Percentiles rank a stretch among this genome's conserved stretches.
These are phyloP conservation scores for Suillus hirtellus DNA, from an alignment of 768 basidiomycete species.

Conservation along the genomic window DNA sequence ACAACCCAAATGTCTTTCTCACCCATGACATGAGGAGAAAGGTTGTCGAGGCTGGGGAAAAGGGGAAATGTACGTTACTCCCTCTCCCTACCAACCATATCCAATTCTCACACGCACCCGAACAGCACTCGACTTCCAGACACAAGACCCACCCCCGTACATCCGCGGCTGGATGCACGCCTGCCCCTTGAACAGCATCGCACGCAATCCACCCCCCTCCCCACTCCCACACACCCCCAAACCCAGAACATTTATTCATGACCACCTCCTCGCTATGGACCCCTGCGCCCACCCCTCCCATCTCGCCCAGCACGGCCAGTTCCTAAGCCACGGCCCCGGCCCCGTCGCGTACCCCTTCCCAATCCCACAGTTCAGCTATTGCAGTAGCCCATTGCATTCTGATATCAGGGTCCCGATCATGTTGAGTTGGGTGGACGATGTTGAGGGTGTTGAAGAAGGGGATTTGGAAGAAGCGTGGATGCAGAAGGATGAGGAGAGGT, in stretches of 20 bases:
- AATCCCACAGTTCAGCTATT: slow-evolving; percentile 51
- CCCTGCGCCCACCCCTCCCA: slow-evolving; percentile 40
- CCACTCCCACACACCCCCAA: slow-evolving; percentile 16
- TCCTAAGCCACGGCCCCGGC: slow-evolving; percentile 44
- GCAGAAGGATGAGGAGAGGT: slow-evolving; percentile 57
- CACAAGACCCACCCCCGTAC: not conserved
- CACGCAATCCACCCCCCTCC: slow-evolving; percentile 25
- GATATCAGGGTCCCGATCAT: slow-evolving; percentile 49
- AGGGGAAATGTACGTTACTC: not conserved
- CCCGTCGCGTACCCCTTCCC: slow-evolving; percentile 39
- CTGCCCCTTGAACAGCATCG: slow-evolving; percentile 38
- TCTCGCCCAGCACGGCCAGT: slow-evolving; percentile 48
- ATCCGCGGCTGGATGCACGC: slow-evolving; percentile 39
- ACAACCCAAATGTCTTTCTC: slow-evolving; percentile 40
- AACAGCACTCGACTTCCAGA: not conserved
- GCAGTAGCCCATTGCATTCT: slow-evolving; percentile 46
- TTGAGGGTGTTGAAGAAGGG: slow-evolving; percentile 42
- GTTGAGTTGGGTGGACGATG: slow-evolving; percentile 46
- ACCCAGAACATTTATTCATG: slow-evolving; percentile 28
- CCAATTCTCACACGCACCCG: not conserved
- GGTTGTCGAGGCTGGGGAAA: slow-evolving; percentile 33
- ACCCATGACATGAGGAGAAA: slow-evolving; percentile 35
- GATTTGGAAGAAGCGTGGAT: slow-evolving; percentile 43
- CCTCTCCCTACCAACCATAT: too few species aligned
- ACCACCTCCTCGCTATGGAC: slow-evolving; percentile 38